Base-by-base conservation (phyloP, 768 basidiomycete species). In the Galerina sulciceps region DNA sequence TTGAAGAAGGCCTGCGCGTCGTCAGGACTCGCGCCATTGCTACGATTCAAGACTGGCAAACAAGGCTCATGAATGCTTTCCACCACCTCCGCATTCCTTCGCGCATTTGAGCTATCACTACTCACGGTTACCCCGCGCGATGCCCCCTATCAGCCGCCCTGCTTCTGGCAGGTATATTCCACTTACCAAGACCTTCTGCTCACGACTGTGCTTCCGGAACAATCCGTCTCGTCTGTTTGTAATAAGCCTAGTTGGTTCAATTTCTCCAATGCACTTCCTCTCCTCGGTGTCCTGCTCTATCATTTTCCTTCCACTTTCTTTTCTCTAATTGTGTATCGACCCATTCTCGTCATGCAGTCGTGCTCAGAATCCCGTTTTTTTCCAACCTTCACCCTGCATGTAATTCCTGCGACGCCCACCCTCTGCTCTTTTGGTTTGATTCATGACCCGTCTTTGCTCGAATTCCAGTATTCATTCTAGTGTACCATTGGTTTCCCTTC, bases 1-100 rank as follows among this genome's bases (percentile, higher is more conserved):
- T 73, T 99, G 77, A 85, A 84, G 77, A 94, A 94, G 76, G 85
- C 96, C 1, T 98, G 96, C 71, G 82, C 88, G 0, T 73, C 90
- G 1, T 84, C 88, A 0, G 90, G 93, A 1, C 84, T 99, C 48
- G 94, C 95, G 1, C 91, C 94, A 1, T 76, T 99, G 53, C 74
- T 99, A 55, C 83, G 91, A 52, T 92, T 91, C 82, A 89, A 82
- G 77, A 88, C 77, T 48, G 71, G 70, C n/a, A 90, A 89, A 71
- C 85, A 87, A 56, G 63, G 72, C 36, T 73, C 78, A 71, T 83
- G 67, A 76, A 53, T 10, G 42, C 18, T 4, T n/a, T 38, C 17
- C 31, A 42, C 41, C 40, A 17, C 36, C 43, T 34, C 55, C 43
- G 23, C 23, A 46, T 13, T 38, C 34, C 34, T 22, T n/a, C 36